A percentile compares a stretch with the other conserved stretches of the same genome.
Evolutionary conservation across 768 basidiomycete species (phyloP).

Genomic region (Auriscalpium orientale): DNA sequence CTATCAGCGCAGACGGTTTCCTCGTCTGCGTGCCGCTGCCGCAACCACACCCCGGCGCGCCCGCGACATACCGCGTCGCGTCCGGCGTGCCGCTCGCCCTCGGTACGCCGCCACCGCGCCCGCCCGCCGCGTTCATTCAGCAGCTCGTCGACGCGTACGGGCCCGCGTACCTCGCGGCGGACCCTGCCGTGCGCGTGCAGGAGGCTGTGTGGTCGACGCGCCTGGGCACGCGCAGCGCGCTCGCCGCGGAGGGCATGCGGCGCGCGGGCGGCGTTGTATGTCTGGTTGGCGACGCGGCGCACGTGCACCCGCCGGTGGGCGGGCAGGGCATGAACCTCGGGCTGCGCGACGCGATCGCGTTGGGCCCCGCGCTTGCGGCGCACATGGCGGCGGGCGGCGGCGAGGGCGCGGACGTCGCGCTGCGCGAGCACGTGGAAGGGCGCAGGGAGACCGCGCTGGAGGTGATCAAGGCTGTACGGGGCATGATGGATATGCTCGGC

Average conservation of each 20-base stretch:
- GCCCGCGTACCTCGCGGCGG: not conserved
- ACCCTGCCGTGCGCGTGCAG: not conserved
- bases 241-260: not conserved
- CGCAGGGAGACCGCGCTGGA: not conserved
- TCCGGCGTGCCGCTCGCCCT: not conserved
- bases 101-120: not conserved
- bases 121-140: not conserved
- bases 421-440: not conserved
- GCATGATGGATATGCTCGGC: not conserved
- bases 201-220: not conserved
- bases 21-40: not conserved
- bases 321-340: conserved; percentile 26
- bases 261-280: conserved; percentile 13
- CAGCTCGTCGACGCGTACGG: not conserved
- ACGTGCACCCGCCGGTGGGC: conserved; percentile 21
- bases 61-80: not conserved
- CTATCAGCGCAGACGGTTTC: not conserved
- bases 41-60: not conserved
- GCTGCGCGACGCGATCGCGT: conserved; percentile 18
- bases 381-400: conserved; percentile 6
- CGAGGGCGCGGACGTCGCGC: not conserved
- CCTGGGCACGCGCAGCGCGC: not conserved
- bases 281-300: conserved; percentile 22
- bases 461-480: not conserved
- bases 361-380: conserved; percentile 15